Evolutionary conservation across 768 basidiomycete genomes (phyloP).

Genomic region (Termitomyces sp.): DNA sequence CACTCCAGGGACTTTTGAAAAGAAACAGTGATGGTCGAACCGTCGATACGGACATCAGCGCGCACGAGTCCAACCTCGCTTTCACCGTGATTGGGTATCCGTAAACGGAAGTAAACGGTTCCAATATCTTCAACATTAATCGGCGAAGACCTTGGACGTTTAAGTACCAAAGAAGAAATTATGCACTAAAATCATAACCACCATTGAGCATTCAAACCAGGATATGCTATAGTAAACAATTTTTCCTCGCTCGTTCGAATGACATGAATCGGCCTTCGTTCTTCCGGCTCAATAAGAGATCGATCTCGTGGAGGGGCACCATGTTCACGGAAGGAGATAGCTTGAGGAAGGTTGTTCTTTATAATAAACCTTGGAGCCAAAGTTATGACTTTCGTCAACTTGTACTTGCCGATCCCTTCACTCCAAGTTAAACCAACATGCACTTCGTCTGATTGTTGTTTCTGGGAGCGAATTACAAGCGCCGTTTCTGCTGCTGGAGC

Average conservation of each 20-base stretch:
- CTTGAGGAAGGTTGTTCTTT: conserved; percentile 67
- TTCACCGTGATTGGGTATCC: conserved; percentile 29
- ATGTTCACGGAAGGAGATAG: conserved; percentile 82
- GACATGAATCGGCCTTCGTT: conserved; percentile 61
- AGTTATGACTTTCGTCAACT: conserved; percentile 90
- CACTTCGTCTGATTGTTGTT: conserved; percentile 58
- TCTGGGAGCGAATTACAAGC: conserved; percentile 60
- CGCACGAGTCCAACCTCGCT: conserved; percentile 51
- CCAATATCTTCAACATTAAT: conserved; percentile 93
- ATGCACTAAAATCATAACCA: conserved; percentile 19
- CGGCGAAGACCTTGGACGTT: conserved; percentile 71
- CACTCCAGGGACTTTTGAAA: conserved; percentile 68
- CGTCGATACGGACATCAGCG: conserved; percentile 76
- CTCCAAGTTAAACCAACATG: conserved; percentile 88
- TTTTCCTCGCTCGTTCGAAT: conserved; percentile 64
- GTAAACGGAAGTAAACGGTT: conserved; percentile 66
- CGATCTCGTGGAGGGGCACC: conserved; percentile 62
- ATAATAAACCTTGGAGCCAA: conserved; percentile 87
- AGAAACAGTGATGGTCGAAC: conserved; percentile 85
- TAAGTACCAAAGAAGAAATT: neutral
- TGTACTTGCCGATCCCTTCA: conserved; percentile 96
- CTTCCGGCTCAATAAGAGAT: conserved; percentile 58
- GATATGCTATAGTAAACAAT: conserved; percentile 77
- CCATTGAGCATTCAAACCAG: conserved; percentile 85
- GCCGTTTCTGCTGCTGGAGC: conserved; percentile 89